Percentiles rank a stretch among this genome's conserved stretches.
Evolutionary conservation across 352 stramenopile genomes (phyloP).

Genomic region (Phytophthora pseudosyringae): DNA sequence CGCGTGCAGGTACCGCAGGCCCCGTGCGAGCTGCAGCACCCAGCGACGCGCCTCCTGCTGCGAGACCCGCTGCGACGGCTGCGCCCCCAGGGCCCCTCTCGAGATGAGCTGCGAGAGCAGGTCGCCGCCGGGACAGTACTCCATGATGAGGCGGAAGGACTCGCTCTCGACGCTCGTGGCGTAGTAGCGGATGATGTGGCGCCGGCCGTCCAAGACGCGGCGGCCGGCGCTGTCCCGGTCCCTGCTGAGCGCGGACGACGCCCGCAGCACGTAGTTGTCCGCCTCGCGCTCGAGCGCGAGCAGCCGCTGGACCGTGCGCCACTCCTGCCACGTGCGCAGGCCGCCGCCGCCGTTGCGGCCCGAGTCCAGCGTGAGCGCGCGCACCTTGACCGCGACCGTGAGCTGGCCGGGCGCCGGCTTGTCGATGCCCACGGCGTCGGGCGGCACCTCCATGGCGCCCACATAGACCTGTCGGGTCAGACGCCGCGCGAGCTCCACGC

Average conservation of each 20-base stretch:
- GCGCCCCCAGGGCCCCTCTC: conserved; percentile 17
- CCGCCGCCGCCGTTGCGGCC: conserved; percentile 40
- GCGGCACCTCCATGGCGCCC: conserved; percentile 28
- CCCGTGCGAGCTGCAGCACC: conserved; percentile 50
- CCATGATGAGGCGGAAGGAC: conserved; percentile 62
- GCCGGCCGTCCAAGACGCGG: conserved; percentile 36
- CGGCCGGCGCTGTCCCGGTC: conserved; percentile 1
- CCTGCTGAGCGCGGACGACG: conserved; percentile 10
- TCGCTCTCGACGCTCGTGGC: conserved; percentile 51
- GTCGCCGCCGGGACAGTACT: conserved; percentile 61
- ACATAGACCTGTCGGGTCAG: conserved; percentile 43
- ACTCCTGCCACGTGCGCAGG: conserved; percentile 46
- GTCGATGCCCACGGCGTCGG: conserved; percentile 17
- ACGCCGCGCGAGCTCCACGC: conserved; percentile 36
- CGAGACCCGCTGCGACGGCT: conserved; percentile 25
- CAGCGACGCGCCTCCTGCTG: conserved; percentile 50
- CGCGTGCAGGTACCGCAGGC: conserved; percentile 50
- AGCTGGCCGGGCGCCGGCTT: conserved; percentile 15
- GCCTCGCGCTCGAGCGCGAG: conserved; percentile 34
- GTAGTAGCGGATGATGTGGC: conserved; percentile 55
- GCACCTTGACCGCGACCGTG: conserved; percentile 43
- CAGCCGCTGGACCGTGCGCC: conserved; percentile 43
- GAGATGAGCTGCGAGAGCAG: conserved; percentile 50
- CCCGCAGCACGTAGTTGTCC: conserved; percentile 15
- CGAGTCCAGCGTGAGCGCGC: conserved; percentile 42